These are phyloP conservation scores for Myriosclerotinia curreyana DNA, from an alignment of 2,329 filamentous ascomycete genomes.

Conservation along the genomic window DNA sequence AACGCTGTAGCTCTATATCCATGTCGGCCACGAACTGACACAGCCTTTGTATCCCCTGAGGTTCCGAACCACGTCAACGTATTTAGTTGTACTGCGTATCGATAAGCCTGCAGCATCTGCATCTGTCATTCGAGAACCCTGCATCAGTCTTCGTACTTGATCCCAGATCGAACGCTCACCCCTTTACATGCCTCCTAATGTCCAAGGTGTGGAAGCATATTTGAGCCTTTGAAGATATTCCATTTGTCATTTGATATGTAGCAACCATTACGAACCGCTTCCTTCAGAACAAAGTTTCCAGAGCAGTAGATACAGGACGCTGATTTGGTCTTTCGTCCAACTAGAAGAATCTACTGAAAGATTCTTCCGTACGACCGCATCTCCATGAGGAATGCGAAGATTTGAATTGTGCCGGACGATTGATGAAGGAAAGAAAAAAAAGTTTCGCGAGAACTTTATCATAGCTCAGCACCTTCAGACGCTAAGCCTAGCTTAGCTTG, in stretches of 20 bases:
- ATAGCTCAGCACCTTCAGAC: conserved; percentile 25
- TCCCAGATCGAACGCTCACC: neutral
- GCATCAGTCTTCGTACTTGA: neutral
- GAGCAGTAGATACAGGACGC: conserved; percentile 86
- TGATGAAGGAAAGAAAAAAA: conserved; percentile 39
- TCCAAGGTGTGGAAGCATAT: neutral
- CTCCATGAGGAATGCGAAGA: conserved; percentile 39
- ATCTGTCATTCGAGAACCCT: conserved; percentile 4
- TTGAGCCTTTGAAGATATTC: neutral
- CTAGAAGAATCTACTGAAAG: conserved; percentile 56
- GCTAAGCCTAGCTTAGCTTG: conserved; percentile 16
- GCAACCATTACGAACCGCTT: conserved; percentile 79
- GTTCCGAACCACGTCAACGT: conserved; percentile 21
- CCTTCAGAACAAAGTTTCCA: conserved; percentile 71
- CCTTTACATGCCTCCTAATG: neutral
- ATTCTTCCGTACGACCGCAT: conserved; percentile 40
- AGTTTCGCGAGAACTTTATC: conserved; percentile 25
- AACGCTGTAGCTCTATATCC: neutral
- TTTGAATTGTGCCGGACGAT: conserved; percentile 44
- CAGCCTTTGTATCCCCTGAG: neutral
- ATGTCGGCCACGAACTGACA: neutral
- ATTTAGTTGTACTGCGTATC: conserved; percentile 6
- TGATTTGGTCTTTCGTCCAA: conserved; percentile 62
- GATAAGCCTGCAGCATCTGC: conserved; percentile 18
- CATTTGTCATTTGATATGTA: conserved; percentile 48